These are phyloP conservation scores for Aegilops tauschii DNA, from an alignment of 176 grass and related monocot species.

Conservation along the genomic window DNA sequence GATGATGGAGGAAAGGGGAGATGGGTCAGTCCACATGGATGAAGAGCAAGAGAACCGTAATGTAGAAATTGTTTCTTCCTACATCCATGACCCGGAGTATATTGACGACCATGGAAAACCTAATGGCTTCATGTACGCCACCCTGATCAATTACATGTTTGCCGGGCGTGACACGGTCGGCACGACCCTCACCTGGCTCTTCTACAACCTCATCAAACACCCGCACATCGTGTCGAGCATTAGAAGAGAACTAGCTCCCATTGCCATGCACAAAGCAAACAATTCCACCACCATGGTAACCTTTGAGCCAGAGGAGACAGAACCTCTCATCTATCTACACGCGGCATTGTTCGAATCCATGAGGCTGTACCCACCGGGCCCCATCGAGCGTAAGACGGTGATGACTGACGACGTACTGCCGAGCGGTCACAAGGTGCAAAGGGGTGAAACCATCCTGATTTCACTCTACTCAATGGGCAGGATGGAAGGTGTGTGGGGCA, in stretches of 20 bases:
- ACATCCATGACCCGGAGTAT: slow-evolving; percentile 3
- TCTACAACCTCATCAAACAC: slow-evolving; percentile 34
- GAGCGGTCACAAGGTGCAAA: neutral
- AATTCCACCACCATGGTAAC: neutral
- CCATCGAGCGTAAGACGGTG: slow-evolving; percentile 26
- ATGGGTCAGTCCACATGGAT: too few relatives aligned
- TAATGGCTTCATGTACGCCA: slow-evolving; percentile 15
- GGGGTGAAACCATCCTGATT: neutral
- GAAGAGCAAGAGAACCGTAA: neutral
- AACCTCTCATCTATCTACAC: slow-evolving; percentile 28
- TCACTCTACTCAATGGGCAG: neutral
- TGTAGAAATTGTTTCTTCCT: neutral
- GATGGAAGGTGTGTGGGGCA: slow-evolving; percentile 13
- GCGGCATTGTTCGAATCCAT: slow-evolving; percentile 39
- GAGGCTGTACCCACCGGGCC: slow-evolving; percentile 26
- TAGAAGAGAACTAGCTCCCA: slow-evolving; percentile 7
- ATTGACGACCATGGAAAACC: neutral
- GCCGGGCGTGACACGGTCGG: slow-evolving; percentile 39
- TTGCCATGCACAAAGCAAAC: neutral
- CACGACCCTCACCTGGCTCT: slow-evolving; percentile 35
- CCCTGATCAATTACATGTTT: slow-evolving; percentile 36
- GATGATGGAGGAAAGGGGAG: neutral
- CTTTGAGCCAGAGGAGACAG: slow-evolving; percentile 24
- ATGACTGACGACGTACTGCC: neutral
- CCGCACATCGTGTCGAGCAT: slow-evolving; percentile 5